These are phyloP conservation scores for Beta vulgaris DNA, from an alignment of 148 eudicot species.

Conservation along the genomic window DNA sequence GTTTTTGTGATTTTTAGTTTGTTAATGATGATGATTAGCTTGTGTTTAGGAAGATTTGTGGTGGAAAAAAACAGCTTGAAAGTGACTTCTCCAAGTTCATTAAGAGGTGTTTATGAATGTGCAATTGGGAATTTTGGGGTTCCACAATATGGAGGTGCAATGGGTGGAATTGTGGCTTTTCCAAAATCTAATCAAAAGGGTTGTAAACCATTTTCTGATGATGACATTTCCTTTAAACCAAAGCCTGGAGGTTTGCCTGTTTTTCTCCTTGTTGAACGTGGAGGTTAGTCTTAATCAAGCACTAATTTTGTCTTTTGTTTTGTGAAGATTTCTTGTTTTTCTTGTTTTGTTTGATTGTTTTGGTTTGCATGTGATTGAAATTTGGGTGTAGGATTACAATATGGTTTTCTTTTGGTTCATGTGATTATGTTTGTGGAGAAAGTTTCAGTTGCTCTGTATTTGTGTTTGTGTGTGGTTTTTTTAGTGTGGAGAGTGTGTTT, in stretches of 20 bases:
- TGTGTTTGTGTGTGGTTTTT: neutral
- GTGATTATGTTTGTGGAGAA: neutral
- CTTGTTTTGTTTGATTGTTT: neutral
- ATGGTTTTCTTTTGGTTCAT: neutral
- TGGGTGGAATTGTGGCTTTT: conserved; percentile 64
- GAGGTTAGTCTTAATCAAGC: conserved; percentile 44
- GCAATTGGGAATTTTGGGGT: conserved; percentile 95
- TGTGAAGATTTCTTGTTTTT: neutral
- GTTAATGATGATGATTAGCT: conserved; percentile 18
- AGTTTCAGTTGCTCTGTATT: neutral
- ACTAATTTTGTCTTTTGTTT: neutral
- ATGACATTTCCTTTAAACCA: conserved; percentile 46
- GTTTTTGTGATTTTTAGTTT: conserved; percentile 32
- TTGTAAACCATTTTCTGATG: conserved; percentile 54
- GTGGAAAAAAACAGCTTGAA: conserved; percentile 90
- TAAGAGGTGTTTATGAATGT: conserved; percentile 74
- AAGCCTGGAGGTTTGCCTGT: conserved; percentile 83
- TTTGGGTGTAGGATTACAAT: neutral
- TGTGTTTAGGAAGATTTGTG: conserved; percentile 74
- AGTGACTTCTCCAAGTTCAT: conserved; percentile 62
- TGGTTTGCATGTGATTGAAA: conserved; percentile 15
- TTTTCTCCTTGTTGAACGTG: conserved; percentile 82
- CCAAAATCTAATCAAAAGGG: conserved; percentile 70
- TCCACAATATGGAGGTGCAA: conserved; percentile 89
- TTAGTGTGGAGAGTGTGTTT: neutral